Evolutionary conservation across 441 rosid species (phyloP).

Genomic region (Monsonia emarginata): DNA sequence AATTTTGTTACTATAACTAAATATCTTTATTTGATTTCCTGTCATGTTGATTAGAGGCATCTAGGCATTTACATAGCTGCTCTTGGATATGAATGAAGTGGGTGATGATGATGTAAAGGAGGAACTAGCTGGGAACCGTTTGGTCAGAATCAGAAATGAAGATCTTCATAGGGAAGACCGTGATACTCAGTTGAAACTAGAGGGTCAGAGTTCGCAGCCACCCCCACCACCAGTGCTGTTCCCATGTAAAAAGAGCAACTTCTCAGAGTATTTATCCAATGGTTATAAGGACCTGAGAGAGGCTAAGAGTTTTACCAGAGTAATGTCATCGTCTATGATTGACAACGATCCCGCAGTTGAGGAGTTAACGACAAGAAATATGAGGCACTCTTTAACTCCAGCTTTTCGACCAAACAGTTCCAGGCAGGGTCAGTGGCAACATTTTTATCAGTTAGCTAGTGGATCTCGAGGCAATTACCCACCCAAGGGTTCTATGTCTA

Average conservation of each 20-base stretch:
- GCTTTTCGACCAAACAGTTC: constrained; percentile 20
- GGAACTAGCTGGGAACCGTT: constrained; percentile 31
- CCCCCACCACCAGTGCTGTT: constrained; percentile 25
- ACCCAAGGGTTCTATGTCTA: constrained; percentile 27
- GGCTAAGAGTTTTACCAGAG: constrained; percentile 19
- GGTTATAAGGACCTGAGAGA: constrained; percentile 18
- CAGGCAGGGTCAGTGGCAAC: constrained; percentile 27
- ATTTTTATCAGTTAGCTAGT: constrained; percentile 21
- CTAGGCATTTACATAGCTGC: constrained; percentile 8
- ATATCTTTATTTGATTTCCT: neutral
- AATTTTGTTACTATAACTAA: neutral
- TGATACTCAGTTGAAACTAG: constrained; percentile 31
- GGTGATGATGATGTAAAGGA: constrained; percentile 30
- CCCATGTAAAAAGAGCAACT: constrained; percentile 23
- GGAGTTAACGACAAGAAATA: constrained; percentile 35
- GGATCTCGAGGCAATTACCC: constrained; percentile 20
- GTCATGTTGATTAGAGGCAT: neutral
- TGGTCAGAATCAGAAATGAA: constrained; percentile 19
- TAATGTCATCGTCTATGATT: constrained; percentile 16
- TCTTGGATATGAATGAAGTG: constrained; percentile 15
- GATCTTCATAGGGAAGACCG: constrained; percentile 26
- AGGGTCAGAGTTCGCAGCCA: constrained; percentile 25
- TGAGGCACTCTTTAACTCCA: constrained; percentile 23
- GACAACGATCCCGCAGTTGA: constrained; percentile 29
- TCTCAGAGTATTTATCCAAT: constrained; percentile 28